Evolutionary conservation across 345 rosid genomes (phyloP).

Genomic region (Pistacia atlantica): DNA sequence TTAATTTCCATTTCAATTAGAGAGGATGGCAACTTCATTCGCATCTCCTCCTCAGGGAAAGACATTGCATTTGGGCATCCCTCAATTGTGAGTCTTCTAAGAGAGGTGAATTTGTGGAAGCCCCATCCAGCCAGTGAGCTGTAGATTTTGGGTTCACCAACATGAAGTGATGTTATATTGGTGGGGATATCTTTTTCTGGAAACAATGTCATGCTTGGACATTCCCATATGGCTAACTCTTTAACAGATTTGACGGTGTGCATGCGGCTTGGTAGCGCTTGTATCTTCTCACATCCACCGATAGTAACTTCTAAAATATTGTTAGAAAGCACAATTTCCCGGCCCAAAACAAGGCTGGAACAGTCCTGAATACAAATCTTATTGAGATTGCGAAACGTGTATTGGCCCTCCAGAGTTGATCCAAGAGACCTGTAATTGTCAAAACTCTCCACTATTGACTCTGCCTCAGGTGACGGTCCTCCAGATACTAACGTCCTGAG

Average conservation of each 20-base stretch:
- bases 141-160: slow-evolving; percentile 6
- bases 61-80: slow-evolving; percentile 8
- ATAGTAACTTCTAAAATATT: too few species aligned
- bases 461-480: not conserved
- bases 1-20: not conserved
- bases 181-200: slow-evolving; percentile 23
- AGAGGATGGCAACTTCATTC: not conserved
- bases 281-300: too few species aligned
- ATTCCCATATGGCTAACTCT: slow-evolving; percentile 12
- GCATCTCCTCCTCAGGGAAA: slow-evolving; percentile 12
- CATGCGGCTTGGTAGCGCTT: slow-evolving; percentile 5
- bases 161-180: slow-evolving; percentile 18
- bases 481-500: not conserved
- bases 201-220: slow-evolving; percentile 15
- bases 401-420: not conserved
- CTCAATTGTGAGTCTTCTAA: slow-evolving; percentile 2
- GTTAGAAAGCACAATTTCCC: not conserved
- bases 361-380: not conserved
- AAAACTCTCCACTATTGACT: not conserved
- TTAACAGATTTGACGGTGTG: slow-evolving; percentile 15
- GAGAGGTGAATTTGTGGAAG: slow-evolving; percentile 17
- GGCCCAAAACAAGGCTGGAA: not conserved
- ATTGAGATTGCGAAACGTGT: not conserved
- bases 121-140: slow-evolving; percentile 19
- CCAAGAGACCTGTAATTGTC: not conserved